Evolutionary conservation across 352 stramenopile species (phyloP).

Genomic region (Blastocystis sp.): DNA sequence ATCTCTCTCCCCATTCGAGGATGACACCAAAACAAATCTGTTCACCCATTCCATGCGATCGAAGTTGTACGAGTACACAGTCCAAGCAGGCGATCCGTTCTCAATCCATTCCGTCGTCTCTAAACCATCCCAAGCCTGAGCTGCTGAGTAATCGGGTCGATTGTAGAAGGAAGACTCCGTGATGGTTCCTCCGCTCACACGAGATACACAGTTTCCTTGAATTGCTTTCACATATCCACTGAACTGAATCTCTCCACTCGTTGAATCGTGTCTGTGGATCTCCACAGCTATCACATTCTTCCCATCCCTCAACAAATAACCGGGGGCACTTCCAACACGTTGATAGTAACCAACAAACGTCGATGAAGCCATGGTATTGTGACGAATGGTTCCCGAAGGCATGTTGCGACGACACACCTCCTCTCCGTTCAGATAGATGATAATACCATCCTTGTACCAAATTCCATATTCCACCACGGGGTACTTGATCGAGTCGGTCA

Average conservation of each 20-base stretch:
- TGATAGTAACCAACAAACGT: not conserved
- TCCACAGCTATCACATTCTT: constrained; percentile 37
- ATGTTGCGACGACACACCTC: constrained; percentile 40
- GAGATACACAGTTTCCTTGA: constrained; percentile 14
- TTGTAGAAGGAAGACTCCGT: constrained; percentile 34
- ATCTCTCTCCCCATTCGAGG: not conserved
- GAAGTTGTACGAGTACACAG: constrained; percentile 19
- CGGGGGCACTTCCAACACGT: not conserved
- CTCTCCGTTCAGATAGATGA: constrained; percentile 29
- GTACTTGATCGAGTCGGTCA: constrained; percentile 31
- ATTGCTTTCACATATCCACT: not conserved
- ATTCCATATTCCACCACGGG: constrained; percentile 25
- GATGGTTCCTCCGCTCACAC: not conserved
- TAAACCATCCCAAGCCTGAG: constrained; percentile 3
- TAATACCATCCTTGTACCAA: constrained; percentile 36
- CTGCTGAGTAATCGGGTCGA: not conserved
- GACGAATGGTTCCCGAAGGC: not conserved
- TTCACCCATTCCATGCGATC: constrained; percentile 46
- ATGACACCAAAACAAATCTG: not conserved
- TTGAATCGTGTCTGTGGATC: not conserved
- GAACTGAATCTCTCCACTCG: not conserved
- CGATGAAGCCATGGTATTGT: not conserved
- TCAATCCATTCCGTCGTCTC: not conserved
- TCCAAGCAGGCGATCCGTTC: not conserved
- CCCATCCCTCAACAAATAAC: constrained; percentile 5